A percentile compares a stretch with the other conserved stretches of the same genome.
These are phyloP conservation scores for Cystobasidiaceae sp. DNA, from an alignment of 1,284 basidiomycete species.

Conservation along the genomic window DNA sequence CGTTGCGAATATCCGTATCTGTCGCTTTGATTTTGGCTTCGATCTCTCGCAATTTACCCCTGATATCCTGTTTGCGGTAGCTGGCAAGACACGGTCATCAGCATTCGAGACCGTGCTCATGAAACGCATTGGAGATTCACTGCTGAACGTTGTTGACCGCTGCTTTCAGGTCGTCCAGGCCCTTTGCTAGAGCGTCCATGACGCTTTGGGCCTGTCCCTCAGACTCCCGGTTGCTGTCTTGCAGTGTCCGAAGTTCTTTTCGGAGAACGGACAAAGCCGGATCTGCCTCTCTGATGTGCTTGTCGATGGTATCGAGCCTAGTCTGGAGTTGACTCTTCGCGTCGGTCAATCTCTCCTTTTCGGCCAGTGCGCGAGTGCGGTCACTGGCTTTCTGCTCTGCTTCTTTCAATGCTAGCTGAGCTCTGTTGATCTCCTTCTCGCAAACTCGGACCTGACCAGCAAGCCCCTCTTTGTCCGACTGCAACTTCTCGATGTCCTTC, in stretches of 20 bases:
- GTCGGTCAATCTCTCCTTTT: conserved; percentile 52
- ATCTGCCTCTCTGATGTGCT: conserved; percentile 45
- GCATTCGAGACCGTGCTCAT: conserved; percentile 38
- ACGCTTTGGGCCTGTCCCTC: conserved; percentile 53
- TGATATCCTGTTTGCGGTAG: conserved; percentile 58
- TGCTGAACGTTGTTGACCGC: conserved; percentile 61
- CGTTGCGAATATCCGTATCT: conserved; percentile 41
- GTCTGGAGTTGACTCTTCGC: conserved; percentile 61
- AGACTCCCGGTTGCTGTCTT: conserved; percentile 7
- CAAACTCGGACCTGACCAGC: conserved; percentile 6
- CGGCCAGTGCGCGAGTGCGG: conserved; percentile 60
- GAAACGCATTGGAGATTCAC: no score
- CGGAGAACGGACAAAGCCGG: conserved; percentile 45
- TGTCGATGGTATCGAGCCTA: conserved; percentile 59
- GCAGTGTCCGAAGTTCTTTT: conserved; percentile 18
- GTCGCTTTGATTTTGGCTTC: conserved; percentile 53
- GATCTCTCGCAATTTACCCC: conserved; percentile 60
- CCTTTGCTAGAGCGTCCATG: conserved; percentile 63
- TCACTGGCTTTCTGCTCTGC: conserved; percentile 49
- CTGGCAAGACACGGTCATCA: background rate
- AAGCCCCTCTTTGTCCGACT: background rate
- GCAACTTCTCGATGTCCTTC: conserved; percentile 6
- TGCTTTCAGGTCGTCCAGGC: conserved; percentile 59
- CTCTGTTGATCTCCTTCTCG: conserved; percentile 9
- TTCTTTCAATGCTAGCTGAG: conserved; percentile 28